phyloP scores from a whole-genome alignment of 148 eudicot genomes.

The Chenopodium formosanum region DNA sequence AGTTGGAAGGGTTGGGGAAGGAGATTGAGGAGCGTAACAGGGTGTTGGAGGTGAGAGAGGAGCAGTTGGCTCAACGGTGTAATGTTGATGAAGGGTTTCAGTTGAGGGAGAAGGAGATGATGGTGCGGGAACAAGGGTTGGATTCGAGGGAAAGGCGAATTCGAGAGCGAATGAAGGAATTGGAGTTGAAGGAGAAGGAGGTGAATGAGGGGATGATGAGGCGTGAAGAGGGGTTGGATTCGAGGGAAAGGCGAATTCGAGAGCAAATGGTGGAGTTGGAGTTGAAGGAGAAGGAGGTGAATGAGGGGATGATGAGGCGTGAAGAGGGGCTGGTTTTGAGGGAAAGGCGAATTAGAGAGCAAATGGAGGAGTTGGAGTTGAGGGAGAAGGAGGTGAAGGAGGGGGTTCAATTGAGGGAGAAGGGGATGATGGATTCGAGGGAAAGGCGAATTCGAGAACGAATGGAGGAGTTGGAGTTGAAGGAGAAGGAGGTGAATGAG shows the following conservation, averaged over 20 bases:
- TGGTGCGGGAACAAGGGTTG: background rate
- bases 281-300: constrained; percentile 2
- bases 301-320: background rate
- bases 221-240: background rate
- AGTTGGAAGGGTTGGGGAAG: background rate
- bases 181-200: background rate
- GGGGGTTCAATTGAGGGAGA: background rate
- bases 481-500: constrained; percentile 8
- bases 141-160: background rate
- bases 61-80: background rate
- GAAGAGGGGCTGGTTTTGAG: background rate
- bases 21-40: background rate
- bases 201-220: background rate
- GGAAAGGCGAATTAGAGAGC: background rate
- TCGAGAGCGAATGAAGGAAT: background rate
- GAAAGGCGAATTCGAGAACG: background rate
- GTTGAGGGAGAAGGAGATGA: background rate
- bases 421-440: background rate
- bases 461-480: background rate
- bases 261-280: background rate
- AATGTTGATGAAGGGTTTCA: background rate
- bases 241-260: background rate
- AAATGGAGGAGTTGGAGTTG: background rate
- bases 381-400: constrained; percentile 6
- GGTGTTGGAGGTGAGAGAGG: constrained; percentile 10